Evolutionary conservation across 2,329 filamentous ascomycete genomes (phyloP).

Genomic region (Colletotrichum cuscutae): DNA sequence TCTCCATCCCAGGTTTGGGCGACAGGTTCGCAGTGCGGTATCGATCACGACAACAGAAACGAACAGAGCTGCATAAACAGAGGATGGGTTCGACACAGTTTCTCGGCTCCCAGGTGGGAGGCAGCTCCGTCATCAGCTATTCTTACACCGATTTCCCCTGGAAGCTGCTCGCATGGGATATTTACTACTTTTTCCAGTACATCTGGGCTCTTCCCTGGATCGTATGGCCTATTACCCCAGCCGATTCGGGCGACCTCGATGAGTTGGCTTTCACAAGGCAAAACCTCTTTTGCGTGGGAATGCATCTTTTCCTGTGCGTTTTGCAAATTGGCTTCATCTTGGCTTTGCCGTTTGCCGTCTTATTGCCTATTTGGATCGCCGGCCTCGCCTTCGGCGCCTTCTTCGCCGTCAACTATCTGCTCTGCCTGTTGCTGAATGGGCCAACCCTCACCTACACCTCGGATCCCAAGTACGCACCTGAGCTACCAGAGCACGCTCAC

Average conservation of each 20-base stretch:
- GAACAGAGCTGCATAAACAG: slow-evolving; percentile 14
- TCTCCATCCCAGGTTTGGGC: slow-evolving; percentile 19
- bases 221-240: slow-evolving; percentile 66
- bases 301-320: slow-evolving; percentile 69
- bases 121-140: slow-evolving; percentile 67
- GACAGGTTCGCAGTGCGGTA: slow-evolving; percentile 11
- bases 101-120: slow-evolving; percentile 69
- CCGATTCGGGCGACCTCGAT: slow-evolving; percentile 64
- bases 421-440: slow-evolving; percentile 67
- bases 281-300: slow-evolving; percentile 66
- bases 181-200: slow-evolving; percentile 66
- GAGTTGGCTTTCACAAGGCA: slow-evolving; percentile 69
- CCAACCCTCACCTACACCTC: slow-evolving; percentile 59
- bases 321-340: slow-evolving; percentile 71
- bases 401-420: slow-evolving; percentile 58
- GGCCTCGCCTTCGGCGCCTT: slow-evolving; percentile 53
- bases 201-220: slow-evolving; percentile 69
- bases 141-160: slow-evolving; percentile 68
- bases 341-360: slow-evolving; percentile 60
- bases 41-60: slow-evolving; percentile 18
- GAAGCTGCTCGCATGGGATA: slow-evolving; percentile 61
- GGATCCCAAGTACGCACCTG: slow-evolving; percentile 61
- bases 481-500: slow-evolving; percentile 61
- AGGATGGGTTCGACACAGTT: slow-evolving; percentile 55
- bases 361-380: slow-evolving; percentile 62